A percentile compares a stretch with the other conserved stretches of the same genome.
These are phyloP conservation scores for Trichoderma hamatum DNA, from an alignment of 2,329 filamentous ascomycete genomes.

Conservation along the genomic window DNA sequence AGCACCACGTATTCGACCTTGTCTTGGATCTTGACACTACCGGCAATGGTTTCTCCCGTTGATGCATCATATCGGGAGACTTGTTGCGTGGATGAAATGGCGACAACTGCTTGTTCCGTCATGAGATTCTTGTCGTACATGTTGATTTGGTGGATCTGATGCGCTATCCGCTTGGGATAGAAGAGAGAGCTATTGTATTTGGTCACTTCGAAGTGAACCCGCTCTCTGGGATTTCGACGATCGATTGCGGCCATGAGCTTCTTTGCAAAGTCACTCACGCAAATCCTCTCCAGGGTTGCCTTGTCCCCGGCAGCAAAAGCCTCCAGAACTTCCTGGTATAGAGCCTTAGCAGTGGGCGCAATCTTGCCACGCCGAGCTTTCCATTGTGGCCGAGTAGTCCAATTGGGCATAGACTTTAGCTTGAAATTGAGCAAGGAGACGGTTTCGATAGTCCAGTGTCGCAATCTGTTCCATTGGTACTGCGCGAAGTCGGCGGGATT, in stretches of 20 bases:
- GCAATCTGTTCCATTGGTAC: conserved; percentile 45
- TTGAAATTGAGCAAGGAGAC: conserved; percentile 44
- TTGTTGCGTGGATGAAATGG: conserved; percentile 60
- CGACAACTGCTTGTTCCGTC: conserved; percentile 60
- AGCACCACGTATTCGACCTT: conserved; percentile 68
- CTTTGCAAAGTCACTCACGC: conserved; percentile 54
- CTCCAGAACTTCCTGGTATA: conserved; percentile 64
- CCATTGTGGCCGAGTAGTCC: conserved; percentile 48
- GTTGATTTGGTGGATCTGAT: conserved; percentile 55
- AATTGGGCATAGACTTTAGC: conserved; percentile 50
- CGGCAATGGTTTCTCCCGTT: conserved; percentile 47
- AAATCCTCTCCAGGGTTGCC: conserved; percentile 54
- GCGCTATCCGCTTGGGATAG: conserved; percentile 57
- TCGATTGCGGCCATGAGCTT: conserved; percentile 59
- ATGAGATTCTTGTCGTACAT: conserved; percentile 43
- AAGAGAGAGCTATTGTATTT: conserved; percentile 48
- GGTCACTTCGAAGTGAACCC: conserved; percentile 58
- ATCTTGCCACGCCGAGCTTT: conserved; percentile 48
- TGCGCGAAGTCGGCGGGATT: conserved; percentile 36
- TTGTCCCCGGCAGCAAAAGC: conserved; percentile 63
- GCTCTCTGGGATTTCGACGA: conserved; percentile 50
- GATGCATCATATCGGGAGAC: conserved; percentile 47
- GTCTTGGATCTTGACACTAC: conserved; percentile 54
- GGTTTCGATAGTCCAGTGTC: conserved; percentile 42
- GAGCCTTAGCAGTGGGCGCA: conserved; percentile 56